Evolutionary conservation across 2,329 filamentous ascomycete species (phyloP), one percentile per base, ranked within the genome.

Genomic region (Diaporthe sp.): DNA sequence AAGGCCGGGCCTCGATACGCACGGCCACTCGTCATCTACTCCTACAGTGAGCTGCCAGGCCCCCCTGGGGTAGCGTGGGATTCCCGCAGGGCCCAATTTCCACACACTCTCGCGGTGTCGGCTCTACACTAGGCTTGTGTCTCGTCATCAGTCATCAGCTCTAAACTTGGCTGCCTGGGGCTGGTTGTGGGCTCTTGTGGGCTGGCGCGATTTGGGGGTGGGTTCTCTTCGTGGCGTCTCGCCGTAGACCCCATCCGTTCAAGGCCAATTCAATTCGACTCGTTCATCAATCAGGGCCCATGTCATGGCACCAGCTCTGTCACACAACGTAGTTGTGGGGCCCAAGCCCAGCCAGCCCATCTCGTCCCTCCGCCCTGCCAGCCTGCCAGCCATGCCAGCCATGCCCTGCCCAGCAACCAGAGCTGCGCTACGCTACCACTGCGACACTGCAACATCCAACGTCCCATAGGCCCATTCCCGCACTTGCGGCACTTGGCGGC

Each of bases 161-260:
- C 51, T 13, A 59, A 59, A n/a, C 19, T 44, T 62, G 59, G 39
- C 39, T 65, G n/a, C 37, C 58, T 62, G 31, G 31, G 31, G 57
- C 31, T 39, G 58, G 22, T 17, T 55, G 55, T 58, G 57, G 34
- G 57, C 34, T 39, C 5, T 22, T 3, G 59, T 44, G 59, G 59
- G 59, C 59, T 62, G 59, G 59, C 39, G 39, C 59, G 22, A 62
- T 62, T 62, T 17, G 46, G 42, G 28, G 19, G 44, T n/a, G 49
- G 49, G 19, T n/a, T 13, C 62, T 51, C 31, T 31, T 31, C 62
- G 31, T 68, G 62, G 62, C 62, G 62, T 53, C 62, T 68, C 62
- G 62, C 62, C 62, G 61, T 65, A 65, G 42, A 8, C 61, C 39
- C 59, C 25, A 31, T 65, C 59, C 39, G 59, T 65, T 62, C 10